Conservation (phyloP, 2,329 filamentous ascomycete species). For the Stagonosporopsis chrysanthemi region DNA sequence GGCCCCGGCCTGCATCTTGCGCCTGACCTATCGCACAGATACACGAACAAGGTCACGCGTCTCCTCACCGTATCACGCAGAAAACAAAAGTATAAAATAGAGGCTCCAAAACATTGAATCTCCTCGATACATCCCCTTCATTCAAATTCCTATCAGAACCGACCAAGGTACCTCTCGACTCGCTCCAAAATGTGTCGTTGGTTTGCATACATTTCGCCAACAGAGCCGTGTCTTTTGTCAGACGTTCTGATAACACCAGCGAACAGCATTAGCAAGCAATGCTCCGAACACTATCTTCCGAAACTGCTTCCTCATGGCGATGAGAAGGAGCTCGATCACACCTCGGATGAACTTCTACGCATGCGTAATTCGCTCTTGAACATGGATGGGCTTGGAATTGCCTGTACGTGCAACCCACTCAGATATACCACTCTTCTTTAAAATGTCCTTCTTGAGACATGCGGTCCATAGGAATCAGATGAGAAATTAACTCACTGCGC, state of each 20-base stretch:
- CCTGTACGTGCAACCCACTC: conserved; percentile 48
- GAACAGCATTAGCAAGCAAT: conserved; percentile 48
- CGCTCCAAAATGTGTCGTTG: conserved; percentile 54
- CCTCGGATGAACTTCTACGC: conserved; percentile 54
- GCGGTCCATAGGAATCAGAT: no score
- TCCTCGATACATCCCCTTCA: neutral
- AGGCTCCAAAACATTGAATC: neutral
- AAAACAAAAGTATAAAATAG: neutral
- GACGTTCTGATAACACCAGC: conserved; percentile 60
- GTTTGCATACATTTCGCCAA: conserved; percentile 63
- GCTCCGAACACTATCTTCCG: conserved; percentile 61
- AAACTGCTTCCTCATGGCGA: conserved; percentile 57
- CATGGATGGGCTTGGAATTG: conserved; percentile 63
- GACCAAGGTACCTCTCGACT: neutral
- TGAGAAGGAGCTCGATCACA: conserved; percentile 51
- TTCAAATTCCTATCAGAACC: neutral
- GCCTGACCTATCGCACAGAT: conserved; percentile 1
- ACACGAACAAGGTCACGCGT: conserved; percentile 8
- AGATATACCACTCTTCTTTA: neutral
- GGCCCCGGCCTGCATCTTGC: neutral
- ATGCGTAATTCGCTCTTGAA: conserved; percentile 62
- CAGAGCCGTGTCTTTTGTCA: conserved; percentile 62
- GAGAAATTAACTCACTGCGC: conserved; percentile 2
- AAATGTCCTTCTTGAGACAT: neutral
- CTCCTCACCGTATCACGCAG: neutral